These are phyloP conservation scores for Psidium friedrichsthalianum DNA, from an alignment of 345 rosid genomes.

Conservation along the genomic window DNA sequence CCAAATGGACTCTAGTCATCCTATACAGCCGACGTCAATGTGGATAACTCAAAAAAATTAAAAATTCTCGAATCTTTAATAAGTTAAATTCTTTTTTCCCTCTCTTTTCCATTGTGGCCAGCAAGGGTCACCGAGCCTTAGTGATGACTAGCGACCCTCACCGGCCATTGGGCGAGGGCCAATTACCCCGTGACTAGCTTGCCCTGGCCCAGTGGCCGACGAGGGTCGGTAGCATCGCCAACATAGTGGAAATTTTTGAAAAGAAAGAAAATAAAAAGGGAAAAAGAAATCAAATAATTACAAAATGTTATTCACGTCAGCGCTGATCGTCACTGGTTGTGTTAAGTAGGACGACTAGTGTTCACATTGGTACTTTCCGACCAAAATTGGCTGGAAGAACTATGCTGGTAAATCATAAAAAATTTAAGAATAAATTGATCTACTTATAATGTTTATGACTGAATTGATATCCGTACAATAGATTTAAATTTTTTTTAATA, in stretches of 20 bases:
- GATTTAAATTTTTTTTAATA: background rate
- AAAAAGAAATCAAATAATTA: background rate
- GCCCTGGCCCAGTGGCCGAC: background rate
- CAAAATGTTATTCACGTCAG: accelerated
- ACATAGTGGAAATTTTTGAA: background rate
- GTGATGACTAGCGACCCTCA: accelerated
- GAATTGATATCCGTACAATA: accelerated
- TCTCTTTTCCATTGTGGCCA: no score
- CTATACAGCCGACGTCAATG: no score
- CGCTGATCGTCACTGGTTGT: accelerated
- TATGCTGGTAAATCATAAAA: background rate
- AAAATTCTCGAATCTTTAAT: no score
- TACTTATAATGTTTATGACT: background rate
- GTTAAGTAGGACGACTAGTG: accelerated
- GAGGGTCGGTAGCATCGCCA: background rate
- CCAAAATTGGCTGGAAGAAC: background rate
- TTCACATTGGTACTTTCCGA: accelerated
- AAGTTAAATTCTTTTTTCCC: accelerated
- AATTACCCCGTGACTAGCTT: no score
- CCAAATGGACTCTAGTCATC: no score
- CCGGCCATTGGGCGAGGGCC: background rate
- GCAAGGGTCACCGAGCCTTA: accelerated
- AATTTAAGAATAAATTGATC: background rate
- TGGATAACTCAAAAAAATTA: no score
- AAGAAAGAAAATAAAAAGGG: background rate